Evolutionary conservation across 495 filamentous ascomycete genomes (phyloP), one percentile per base, ranked within the genome.

Genomic region (Penicillium subrubescens): DNA sequence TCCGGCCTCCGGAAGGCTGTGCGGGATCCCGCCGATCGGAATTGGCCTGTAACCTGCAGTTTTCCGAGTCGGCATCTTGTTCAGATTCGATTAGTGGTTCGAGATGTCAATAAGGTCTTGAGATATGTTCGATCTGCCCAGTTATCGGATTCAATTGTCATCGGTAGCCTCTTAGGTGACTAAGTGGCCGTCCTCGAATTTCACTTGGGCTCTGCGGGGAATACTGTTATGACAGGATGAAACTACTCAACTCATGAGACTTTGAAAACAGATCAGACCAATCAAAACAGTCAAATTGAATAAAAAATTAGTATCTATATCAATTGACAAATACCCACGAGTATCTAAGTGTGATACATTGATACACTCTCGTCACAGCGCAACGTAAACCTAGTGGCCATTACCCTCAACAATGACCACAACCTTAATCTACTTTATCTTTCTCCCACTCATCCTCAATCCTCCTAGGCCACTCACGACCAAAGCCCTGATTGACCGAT

Each of bases 401-500:
- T 27, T 27, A 27, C 2, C 14, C 35, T 44, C 43, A 21, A 44
- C n/a, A 21, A 44, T 10, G 43, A 44, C 43, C 44, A 23, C 11
- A 0, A 48, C 0, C 0, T 25, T 23, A 48, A 21, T 48, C 44
- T 3, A 25, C 44, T 21, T 48, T 48, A 48, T 23, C 21, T 14
- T 56, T 31, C 31, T 37, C 53, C 19, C 35, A 12, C 10, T 37
- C 53, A 43, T 35, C 19, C 7, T 56, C 53, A 10, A 17, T 6
- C 33, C 5, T 23, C 10, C 33, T 2, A 23, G 29, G 4, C 14
- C 14, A n/a, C 5, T 10, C 55, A n/a, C 43, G 25, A 14, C 51
- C 51, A 3, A 59, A 31, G 12, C 54, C 44, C 23, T 61, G 67
- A 50, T 71, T 67, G 3, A 62, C 68, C 33, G 54, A 63, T 33